Conservation (phyloP, 2,329 filamentous ascomycete genomes). For the Coniochaeta sp. region DNA sequence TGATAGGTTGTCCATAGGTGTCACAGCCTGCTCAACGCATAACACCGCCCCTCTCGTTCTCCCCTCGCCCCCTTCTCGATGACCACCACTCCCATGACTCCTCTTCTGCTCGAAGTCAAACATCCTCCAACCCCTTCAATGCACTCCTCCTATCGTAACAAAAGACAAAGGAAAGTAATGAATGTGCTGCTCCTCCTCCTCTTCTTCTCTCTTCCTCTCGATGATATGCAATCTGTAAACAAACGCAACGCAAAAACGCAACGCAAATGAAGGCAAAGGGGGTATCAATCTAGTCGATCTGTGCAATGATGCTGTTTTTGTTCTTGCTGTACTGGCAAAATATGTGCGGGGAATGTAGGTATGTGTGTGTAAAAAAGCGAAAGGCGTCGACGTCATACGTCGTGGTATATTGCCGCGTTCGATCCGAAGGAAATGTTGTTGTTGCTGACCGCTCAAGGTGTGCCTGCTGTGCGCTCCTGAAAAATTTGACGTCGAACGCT, state of each 20-base stretch:
- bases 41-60: too few species aligned
- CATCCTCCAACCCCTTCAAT: neutral
- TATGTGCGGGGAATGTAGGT: neutral
- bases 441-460: too few species aligned
- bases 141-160: too few species aligned
- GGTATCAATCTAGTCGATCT: constrained; percentile 2
- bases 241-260: too few species aligned
- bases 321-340: neutral
- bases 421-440: neutral
- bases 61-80: too few species aligned
- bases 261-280: neutral
- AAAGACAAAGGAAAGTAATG: constrained; percentile 1
- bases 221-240: too few species aligned
- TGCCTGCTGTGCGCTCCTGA: too few species aligned
- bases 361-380: neutral
- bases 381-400: neutral
- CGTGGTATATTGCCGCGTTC: neutral
- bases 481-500: too few species aligned
- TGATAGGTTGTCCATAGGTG: too few species aligned
- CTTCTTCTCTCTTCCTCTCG: too few species aligned
- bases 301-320: neutral
- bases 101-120: neutral
- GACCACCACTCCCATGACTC: neutral
- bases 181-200: too few species aligned
- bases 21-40: too few species aligned